Conservation (phyloP, 2,329 filamentous ascomycete genomes). For the Fusarium abutilonis region DNA sequence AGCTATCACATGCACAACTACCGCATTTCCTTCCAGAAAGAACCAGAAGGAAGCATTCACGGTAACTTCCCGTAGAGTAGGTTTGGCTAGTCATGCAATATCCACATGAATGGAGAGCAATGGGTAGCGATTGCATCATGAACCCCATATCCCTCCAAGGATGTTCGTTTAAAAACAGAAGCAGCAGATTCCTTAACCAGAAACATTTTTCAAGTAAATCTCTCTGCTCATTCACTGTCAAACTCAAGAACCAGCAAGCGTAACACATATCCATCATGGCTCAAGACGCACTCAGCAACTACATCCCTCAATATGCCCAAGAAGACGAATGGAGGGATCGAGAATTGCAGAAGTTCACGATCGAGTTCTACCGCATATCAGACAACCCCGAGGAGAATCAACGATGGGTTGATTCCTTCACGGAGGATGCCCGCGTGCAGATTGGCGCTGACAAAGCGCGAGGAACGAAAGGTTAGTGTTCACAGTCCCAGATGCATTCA, state of each 20-base stretch:
- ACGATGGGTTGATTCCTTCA: slow-evolving; percentile 57
- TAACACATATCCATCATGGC: slow-evolving; percentile 24
- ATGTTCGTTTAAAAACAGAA: neutral
- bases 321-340: slow-evolving; percentile 46
- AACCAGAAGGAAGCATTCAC: slow-evolving; percentile 15
- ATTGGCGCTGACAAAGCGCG: slow-evolving; percentile 54
- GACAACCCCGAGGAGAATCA: slow-evolving; percentile 55
- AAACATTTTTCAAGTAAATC: neutral
- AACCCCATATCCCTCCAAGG: slow-evolving; percentile 22
- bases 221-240: neutral
- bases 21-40: slow-evolving; percentile 26
- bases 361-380: slow-evolving; percentile 57
- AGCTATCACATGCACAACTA: slow-evolving; percentile 7
- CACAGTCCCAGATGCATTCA: slow-evolving; percentile 7
- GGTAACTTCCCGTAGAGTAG: slow-evolving; percentile 24
- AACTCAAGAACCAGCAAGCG: neutral
- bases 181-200: neutral
- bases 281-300: slow-evolving; percentile 40
- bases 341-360: slow-evolving; percentile 53
- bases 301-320: slow-evolving; percentile 48
- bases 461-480: slow-evolving; percentile 49
- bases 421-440: slow-evolving; percentile 53
- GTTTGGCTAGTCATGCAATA: slow-evolving; percentile 27
- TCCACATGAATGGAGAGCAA: slow-evolving; percentile 29
- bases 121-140: slow-evolving; percentile 25